A percentile compares a stretch with the other conserved stretches of the same genome.
phyloP scores from a whole-genome alignment of 768 basidiomycete genomes.

The Plicaturopsis crispa region DNA sequence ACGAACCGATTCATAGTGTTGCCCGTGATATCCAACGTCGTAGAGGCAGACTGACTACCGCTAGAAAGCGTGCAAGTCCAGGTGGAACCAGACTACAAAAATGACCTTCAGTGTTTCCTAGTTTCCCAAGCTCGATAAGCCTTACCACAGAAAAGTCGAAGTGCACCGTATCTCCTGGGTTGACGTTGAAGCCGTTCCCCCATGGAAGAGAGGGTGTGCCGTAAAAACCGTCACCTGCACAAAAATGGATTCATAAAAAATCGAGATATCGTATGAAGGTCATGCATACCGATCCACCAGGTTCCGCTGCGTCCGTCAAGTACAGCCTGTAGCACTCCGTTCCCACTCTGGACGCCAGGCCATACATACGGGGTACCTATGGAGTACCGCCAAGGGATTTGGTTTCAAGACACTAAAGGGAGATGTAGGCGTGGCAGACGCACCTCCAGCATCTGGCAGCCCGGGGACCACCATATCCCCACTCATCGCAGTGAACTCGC shows the following conservation, averaged over 20 bases:
- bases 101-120: background rate
- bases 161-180: constrained; percentile 18
- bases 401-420: background rate
- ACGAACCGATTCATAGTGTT: constrained; percentile 19
- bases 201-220: constrained; percentile 20
- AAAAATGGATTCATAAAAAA: background rate
- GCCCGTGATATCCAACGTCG: constrained; percentile 16
- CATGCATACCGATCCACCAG: constrained; percentile 18
- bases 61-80: constrained; percentile 21
- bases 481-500: constrained; percentile 17
- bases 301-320: constrained; percentile 19
- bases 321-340: constrained; percentile 20
- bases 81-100: constrained; percentile 13
- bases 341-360: constrained; percentile 19
- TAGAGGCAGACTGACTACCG: constrained; percentile 14
- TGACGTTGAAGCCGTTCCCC: constrained; percentile 21
- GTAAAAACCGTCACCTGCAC: constrained; percentile 18
- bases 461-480: constrained; percentile 19
- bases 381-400: background rate
- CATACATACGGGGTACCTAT: constrained; percentile 20
- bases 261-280: background rate
- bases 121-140: background rate
- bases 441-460: constrained; percentile 16
- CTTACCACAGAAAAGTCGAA: constrained; percentile 15
- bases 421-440: too few relatives aligned